These are phyloP conservation scores for Otatea glauca DNA, from an alignment of 176 grass and related monocot genomes.

Conservation along the genomic window DNA sequence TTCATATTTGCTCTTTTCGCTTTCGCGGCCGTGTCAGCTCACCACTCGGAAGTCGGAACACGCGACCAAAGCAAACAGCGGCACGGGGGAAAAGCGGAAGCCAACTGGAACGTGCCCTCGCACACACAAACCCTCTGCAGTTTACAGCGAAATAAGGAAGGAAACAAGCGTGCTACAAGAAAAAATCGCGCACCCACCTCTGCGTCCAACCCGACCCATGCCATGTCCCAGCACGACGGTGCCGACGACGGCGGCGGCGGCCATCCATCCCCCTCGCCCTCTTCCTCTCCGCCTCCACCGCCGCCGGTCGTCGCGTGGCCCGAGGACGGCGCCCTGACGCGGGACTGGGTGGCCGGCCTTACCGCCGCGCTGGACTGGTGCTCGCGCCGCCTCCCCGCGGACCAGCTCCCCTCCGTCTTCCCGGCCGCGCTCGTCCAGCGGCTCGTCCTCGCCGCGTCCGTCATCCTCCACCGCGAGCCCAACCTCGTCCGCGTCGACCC, in stretches of 20 bases:
- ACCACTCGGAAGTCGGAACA: too few species aligned
- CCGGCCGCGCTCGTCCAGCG: slow-evolving; percentile 61
- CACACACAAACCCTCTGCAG: background rate
- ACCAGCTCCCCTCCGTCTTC: slow-evolving; percentile 63
- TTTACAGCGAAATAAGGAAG: background rate
- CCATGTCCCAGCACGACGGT: slow-evolving; percentile 50
- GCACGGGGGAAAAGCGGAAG: slow-evolving; percentile 1
- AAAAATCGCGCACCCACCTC: background rate
- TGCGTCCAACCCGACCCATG: slow-evolving; percentile 13
- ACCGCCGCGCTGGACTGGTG: slow-evolving; percentile 70
- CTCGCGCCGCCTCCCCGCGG: slow-evolving; percentile 71
- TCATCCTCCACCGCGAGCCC: slow-evolving; percentile 84
- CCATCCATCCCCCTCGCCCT: background rate
- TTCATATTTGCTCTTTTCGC: too few species aligned
- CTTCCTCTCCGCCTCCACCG: background rate
- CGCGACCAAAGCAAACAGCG: slow-evolving; percentile 6
- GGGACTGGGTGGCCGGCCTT: slow-evolving; percentile 66
- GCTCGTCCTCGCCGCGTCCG: slow-evolving; percentile 70
- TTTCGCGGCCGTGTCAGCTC: too few species aligned
- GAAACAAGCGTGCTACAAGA: background rate
- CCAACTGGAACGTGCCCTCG: slow-evolving; percentile 15
- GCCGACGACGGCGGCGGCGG: background rate
- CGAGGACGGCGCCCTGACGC: slow-evolving; percentile 52
- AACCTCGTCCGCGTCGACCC: slow-evolving; percentile 75
- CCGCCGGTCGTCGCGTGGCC: slow-evolving; percentile 67